Evolutionary conservation across 805 yeast species (phyloP).

Genomic region (Metschnikowia picachoensis): DNA sequence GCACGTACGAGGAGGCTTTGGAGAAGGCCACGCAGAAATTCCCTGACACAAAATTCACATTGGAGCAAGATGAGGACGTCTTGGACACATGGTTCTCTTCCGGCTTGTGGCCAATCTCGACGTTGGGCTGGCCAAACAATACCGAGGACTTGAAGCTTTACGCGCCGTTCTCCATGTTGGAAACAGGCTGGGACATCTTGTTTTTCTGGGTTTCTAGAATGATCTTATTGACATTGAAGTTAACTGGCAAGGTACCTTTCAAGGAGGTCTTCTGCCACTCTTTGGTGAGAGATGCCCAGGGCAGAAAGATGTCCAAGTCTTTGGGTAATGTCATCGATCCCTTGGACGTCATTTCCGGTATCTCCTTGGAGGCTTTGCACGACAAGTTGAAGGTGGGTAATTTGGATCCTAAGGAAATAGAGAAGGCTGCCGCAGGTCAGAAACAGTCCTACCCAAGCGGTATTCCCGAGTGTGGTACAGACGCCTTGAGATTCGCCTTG

Average conservation of each 20-base stretch:
- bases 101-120: slow-evolving; percentile 96
- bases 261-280: slow-evolving; percentile 97
- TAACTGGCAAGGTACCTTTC: slow-evolving; percentile 90
- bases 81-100: slow-evolving; percentile 99
- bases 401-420: slow-evolving; percentile 83
- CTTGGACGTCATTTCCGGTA: slow-evolving; percentile 88
- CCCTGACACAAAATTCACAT: slow-evolving; percentile 62
- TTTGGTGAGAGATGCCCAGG: slow-evolving; percentile 97
- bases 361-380: slow-evolving; percentile 72
- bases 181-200: slow-evolving; percentile 98
- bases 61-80: slow-evolving; percentile 96
- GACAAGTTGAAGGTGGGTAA: slow-evolving; percentile 76
- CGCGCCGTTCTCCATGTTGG: slow-evolving; percentile 90
- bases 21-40: slow-evolving; percentile 73
- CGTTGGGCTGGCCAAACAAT: slow-evolving; percentile 90
- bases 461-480: slow-evolving; percentile 99
- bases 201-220: slow-evolving; percentile 99
- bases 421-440: slow-evolving; percentile 86
- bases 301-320: slow-evolving; percentile 98
- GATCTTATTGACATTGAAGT: slow-evolving; percentile 86
- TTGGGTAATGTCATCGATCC: slow-evolving; percentile 97
- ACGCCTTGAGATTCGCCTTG: slow-evolving; percentile 94
- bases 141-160: slow-evolving; percentile 71
- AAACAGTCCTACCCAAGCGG: slow-evolving; percentile 89
- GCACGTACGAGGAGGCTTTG: slow-evolving; percentile 77